These are phyloP conservation scores for Viola odorata DNA, from an alignment of 345 rosid species.

Conservation along the genomic window DNA sequence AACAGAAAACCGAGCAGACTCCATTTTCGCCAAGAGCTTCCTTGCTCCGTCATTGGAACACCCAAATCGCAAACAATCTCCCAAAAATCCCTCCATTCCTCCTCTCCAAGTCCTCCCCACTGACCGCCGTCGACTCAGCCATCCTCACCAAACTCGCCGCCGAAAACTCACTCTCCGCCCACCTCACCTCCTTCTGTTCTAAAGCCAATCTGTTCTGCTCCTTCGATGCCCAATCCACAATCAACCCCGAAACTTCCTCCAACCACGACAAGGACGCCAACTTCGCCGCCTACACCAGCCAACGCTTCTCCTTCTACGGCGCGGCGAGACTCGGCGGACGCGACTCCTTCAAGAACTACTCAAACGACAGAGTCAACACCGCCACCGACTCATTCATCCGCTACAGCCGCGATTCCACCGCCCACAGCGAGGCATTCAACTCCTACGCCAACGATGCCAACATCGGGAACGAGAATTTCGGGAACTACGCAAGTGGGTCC, in stretches of 20 bases:
- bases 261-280: constrained; percentile 9
- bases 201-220: constrained; percentile 22
- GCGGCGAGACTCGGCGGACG: constrained; percentile 4
- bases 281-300: constrained; percentile 24
- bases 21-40: constrained; percentile 27
- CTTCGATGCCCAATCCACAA: constrained; percentile 8
- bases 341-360: constrained; percentile 35
- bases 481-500: constrained; percentile 25
- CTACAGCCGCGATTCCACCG: constrained; percentile 21
- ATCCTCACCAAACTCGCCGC: constrained; percentile 23
- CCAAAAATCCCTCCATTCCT: constrained; percentile 23
- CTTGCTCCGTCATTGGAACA: constrained; percentile 27
- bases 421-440: constrained; percentile 18
- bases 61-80: constrained; percentile 14
- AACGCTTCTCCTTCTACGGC: constrained; percentile 24
- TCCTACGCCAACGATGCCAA: constrained; percentile 24
- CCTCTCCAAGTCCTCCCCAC: constrained; percentile 30
- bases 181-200: constrained; percentile 21
- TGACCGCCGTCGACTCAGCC: constrained; percentile 22
- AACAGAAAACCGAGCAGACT: neutral
- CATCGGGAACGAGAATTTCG: constrained; percentile 24
- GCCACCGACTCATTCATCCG: constrained; percentile 17
- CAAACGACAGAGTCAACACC: constrained; percentile 21
- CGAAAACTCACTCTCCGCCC: constrained; percentile 18
- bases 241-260: too few relatives aligned